Evolutionary conservation across 2,329 filamentous ascomycete species (phyloP).

Genomic region (Diaporthe capsici): DNA sequence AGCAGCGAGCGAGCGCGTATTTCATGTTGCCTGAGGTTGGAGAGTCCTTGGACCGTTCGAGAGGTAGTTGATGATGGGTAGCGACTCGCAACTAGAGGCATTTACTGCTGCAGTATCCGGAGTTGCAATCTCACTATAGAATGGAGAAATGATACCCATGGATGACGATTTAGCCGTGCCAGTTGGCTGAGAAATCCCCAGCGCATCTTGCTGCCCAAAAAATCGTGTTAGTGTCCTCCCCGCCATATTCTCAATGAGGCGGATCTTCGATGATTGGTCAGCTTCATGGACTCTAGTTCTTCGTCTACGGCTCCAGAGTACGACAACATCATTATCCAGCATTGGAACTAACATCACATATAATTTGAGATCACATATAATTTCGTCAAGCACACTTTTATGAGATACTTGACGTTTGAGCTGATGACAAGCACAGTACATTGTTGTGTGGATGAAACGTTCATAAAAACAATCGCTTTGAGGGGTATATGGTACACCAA

Average conservation of each 20-base stretch:
- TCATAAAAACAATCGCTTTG: conserved; percentile 41
- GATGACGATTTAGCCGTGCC: conserved; percentile 27
- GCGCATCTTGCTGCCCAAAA: not conserved
- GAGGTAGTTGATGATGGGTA: conserved; percentile 33
- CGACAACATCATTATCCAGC: not conserved
- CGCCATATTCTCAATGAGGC: too few relatives aligned
- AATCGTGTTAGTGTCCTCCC: too few relatives aligned
- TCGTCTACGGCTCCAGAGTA: not conserved
- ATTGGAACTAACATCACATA: not conserved
- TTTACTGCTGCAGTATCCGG: conserved; percentile 37
- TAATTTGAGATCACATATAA: not conserved
- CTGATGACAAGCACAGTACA: not conserved
- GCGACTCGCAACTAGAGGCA: conserved; percentile 36
- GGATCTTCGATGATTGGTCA: not conserved
- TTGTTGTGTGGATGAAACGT: not conserved
- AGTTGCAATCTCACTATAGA: conserved; percentile 42
- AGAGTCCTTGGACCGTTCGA: not conserved
- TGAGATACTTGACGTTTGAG: not conserved
- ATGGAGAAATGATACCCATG: conserved; percentile 43
- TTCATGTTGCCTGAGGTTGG: conserved; percentile 15
- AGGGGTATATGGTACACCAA: conserved; percentile 56
- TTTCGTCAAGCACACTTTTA: not conserved
- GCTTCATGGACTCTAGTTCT: too few relatives aligned
- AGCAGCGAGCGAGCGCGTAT: conserved; percentile 31
- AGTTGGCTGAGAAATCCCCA: not conserved